phyloP scores from a whole-genome alignment of 371 early-diverging fungal species.

The Zychaea mexicana region DNA sequence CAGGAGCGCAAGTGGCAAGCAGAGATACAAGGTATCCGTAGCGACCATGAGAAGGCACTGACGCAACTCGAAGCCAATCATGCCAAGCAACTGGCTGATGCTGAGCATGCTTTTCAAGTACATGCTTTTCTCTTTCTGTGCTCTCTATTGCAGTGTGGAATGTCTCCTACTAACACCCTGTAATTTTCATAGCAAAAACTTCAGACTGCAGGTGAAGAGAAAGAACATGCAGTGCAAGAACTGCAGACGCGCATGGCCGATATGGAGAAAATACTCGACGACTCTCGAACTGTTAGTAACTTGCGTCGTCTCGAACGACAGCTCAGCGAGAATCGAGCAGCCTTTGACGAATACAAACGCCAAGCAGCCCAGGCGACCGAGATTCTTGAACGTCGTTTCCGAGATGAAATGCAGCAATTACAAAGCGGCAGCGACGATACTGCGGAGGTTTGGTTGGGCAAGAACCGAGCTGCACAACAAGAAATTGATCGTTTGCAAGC shows the following conservation, averaged over 20 bases:
- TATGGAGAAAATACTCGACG: constrained; percentile 18
- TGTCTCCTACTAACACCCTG: too few species aligned
- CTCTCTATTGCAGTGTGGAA: too few species aligned
- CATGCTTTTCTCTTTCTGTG: too few species aligned
- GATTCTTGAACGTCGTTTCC: constrained; percentile 33
- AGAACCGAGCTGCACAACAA: constrained; percentile 35
- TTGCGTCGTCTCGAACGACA: constrained; percentile 34
- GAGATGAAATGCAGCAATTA: constrained; percentile 39
- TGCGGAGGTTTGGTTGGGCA: constrained; percentile 46
- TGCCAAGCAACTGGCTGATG: constrained; percentile 1
- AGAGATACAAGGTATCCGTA: constrained; percentile 3
- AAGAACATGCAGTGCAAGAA: background rate
- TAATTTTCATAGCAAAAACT: background rate
- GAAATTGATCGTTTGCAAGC: constrained; percentile 33
- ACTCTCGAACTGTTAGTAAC: constrained; percentile 25
- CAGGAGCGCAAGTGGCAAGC: constrained; percentile 8
- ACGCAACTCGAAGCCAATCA: background rate
- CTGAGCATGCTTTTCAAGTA: background rate
- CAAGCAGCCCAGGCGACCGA: constrained; percentile 28
- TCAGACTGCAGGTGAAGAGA: background rate
- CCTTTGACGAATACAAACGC: constrained; percentile 30
- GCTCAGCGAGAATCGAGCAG: constrained; percentile 16
- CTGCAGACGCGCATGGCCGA: constrained; percentile 15
- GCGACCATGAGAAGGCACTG: constrained; percentile 10
- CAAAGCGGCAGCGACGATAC: constrained; percentile 46